Evolutionary conservation across 345 rosid species (phyloP), one percentile per base, ranked within the genome.

Genomic region (Cochlearia excelsa): DNA sequence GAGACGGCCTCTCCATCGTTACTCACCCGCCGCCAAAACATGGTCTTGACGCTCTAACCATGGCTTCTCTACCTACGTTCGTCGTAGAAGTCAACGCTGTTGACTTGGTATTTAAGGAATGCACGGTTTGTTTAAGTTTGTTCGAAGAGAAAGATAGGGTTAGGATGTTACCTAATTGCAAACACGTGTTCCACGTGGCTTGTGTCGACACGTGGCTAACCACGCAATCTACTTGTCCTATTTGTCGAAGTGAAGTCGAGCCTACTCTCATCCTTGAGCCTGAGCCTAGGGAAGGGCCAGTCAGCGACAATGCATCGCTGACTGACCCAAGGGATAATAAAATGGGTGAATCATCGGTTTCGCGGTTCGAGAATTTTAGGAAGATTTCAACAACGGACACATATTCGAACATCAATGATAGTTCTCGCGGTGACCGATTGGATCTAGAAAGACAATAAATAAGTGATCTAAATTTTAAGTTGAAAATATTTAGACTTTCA

Each of bases 191-290:
- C 58, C 95, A 87, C 33, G 81, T 73, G 0, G 75, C 67, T 38
- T 90, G 97, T 57, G 73, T 90, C 5, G 89, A 90, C 59, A 72
- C 61, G 49, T 90, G 95, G 97, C 53, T 90, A 33, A 38, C 71
- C 42, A 70, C 81, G 4, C 80, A 49, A 9, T 71, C 94, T 10
- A 87, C 83, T 0, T 87, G 97, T 57, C 97, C 97, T 0, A 61
- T 87, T 52, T 90, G 97, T 72, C 81, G 97, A 2, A 63, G 81
- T 1, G 93, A 82, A 69, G 97, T 79, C 7, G 78, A 78, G 81
- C 95, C 95, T 2, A 37, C 67, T 72, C 63, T 55, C 55, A 75
- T 34, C 56, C 85, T 79, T 58, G 74, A 56, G 61, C 84, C 88
- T 1, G 82, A 75, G 68, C 76, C 81, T 4, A 62, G 78, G 8